These are phyloP conservation scores for Penicillium sp. DNA, from an alignment of 2,329 filamentous ascomycete genomes.

Conservation along the genomic window DNA sequence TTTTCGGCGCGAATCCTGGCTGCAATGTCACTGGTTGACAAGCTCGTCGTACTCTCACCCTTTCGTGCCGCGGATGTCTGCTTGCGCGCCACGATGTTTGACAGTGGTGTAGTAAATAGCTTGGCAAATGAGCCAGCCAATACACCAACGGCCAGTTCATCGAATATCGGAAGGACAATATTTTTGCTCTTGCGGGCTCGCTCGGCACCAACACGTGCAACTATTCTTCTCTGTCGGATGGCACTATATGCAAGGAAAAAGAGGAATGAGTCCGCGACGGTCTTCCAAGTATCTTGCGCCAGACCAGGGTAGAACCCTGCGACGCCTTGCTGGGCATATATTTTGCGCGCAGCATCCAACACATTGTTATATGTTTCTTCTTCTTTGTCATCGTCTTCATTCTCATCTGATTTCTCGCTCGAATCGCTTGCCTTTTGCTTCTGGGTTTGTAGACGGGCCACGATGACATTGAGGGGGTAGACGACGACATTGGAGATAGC, in stretches of 20 bases:
- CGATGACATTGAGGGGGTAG: constrained; percentile 79
- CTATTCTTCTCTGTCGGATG: constrained; percentile 48
- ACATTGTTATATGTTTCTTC: constrained; percentile 62
- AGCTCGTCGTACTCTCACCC: constrained; percentile 2
- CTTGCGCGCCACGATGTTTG: constrained; percentile 78
- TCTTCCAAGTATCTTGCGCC: constrained; percentile 64
- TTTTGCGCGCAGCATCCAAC: constrained; percentile 67
- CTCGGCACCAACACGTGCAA: constrained; percentile 31
- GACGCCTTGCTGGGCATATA: constrained; percentile 70
- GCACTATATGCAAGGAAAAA: constrained; percentile 81
- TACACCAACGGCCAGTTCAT: constrained; percentile 70
- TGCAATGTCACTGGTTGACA: constrained; percentile 58
- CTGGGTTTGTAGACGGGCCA: constrained; percentile 79
- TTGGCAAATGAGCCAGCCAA: constrained; percentile 73
- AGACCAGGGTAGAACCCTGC: constrained; percentile 70
- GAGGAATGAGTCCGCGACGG: constrained; percentile 72
- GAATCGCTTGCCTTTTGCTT: constrained; percentile 45
- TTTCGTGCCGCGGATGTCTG: constrained; percentile 60
- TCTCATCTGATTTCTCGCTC: constrained; percentile 32
- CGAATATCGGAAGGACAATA: constrained; percentile 57
- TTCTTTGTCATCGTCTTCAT: constrained; percentile 52
- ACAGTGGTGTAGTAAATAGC: constrained; percentile 74
- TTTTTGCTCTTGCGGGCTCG: constrained; percentile 27
- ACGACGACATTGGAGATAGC: constrained; percentile 74
- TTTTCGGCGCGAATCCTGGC: constrained; percentile 65